A percentile compares a stretch with the other conserved stretches of the same genome.
Evolutionary conservation across 306 rosid genomes (phyloP).

Genomic region (Hippophae tibetana): DNA sequence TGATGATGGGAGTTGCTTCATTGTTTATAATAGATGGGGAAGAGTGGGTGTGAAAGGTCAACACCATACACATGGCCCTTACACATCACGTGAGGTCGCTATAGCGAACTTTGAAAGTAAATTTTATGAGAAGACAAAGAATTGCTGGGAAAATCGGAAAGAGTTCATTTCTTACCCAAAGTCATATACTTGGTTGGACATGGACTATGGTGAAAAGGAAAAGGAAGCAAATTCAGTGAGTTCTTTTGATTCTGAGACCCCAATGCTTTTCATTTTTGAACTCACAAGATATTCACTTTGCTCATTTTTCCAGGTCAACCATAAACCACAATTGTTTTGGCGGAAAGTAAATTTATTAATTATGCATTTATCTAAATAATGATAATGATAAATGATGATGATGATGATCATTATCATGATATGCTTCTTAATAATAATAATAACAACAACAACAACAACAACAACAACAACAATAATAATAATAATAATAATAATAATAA

Average conservation of each 20-base stretch:
- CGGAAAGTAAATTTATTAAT: no score
- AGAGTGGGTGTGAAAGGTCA: slow-evolving; percentile 93
- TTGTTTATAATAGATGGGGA: slow-evolving; percentile 91
- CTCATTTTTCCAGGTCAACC: slow-evolving; percentile 1
- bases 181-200: slow-evolving; percentile 75
- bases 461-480: no score
- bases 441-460: no score
- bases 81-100: slow-evolving; percentile 37
- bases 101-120: slow-evolving; percentile 56
- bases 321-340: background rate
- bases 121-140: slow-evolving; percentile 68
- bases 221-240: slow-evolving; percentile 48
- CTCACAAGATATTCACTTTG: slow-evolving; percentile 2
- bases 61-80: slow-evolving; percentile 61
- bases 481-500: no score
- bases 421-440: no score
- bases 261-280: background rate
- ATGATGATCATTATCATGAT: no score
- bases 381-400: no score
- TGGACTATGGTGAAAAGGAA: slow-evolving; percentile 67
- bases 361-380: no score
- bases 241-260: slow-evolving; percentile 19
- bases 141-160: slow-evolving; percentile 57
- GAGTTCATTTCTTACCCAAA: slow-evolving; percentile 45
- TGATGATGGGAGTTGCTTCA: slow-evolving; percentile 58